Evolutionary conservation across 2,329 filamentous ascomycete species (phyloP).

Genomic region (Shiraia sp.): DNA sequence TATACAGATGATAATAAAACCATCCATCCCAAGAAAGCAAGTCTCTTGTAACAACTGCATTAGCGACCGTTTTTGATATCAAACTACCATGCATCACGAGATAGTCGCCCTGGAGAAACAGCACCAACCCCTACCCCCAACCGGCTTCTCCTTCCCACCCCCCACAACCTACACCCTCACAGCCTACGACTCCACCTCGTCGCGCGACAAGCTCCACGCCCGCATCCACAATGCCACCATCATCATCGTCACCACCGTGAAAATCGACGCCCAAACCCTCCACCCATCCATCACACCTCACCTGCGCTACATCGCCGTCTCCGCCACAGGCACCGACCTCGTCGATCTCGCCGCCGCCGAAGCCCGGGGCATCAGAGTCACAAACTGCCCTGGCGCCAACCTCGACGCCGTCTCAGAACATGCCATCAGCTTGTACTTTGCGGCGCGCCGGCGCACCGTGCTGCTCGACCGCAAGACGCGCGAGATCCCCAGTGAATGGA

Average conservation of each 20-base stretch:
- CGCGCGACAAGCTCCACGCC: conserved; percentile 38
- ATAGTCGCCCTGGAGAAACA: conserved; percentile 52
- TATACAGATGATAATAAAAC: too few relatives aligned
- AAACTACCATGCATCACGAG: conserved; percentile 44
- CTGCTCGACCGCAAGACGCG: conserved; percentile 31
- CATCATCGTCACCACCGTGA: conserved; percentile 47
- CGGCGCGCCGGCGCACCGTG: conserved; percentile 49
- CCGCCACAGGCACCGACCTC: conserved; percentile 54
- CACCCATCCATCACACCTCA: conserved; percentile 44
- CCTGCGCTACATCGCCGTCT: conserved; percentile 50
- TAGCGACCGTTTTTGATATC: neutral
- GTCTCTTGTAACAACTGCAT: too few relatives aligned
- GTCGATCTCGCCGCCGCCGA: conserved; percentile 51
- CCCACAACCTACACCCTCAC: conserved; percentile 46
- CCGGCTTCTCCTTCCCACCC: conserved; percentile 45
- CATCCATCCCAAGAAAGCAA: too few relatives aligned
- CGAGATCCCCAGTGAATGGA: conserved; percentile 47
- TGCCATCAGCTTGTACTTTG: conserved; percentile 56
- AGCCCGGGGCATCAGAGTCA: conserved; percentile 50
- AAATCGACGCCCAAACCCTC: conserved; percentile 48
- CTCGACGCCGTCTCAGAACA: conserved; percentile 55
- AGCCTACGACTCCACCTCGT: conserved; percentile 39
- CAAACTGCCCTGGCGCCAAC: conserved; percentile 54
- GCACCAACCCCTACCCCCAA: conserved; percentile 45
- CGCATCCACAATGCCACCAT: conserved; percentile 54